Base-by-base conservation (phyloP, 495 filamentous ascomycete species). In the Xeromyces bisporus region DNA sequence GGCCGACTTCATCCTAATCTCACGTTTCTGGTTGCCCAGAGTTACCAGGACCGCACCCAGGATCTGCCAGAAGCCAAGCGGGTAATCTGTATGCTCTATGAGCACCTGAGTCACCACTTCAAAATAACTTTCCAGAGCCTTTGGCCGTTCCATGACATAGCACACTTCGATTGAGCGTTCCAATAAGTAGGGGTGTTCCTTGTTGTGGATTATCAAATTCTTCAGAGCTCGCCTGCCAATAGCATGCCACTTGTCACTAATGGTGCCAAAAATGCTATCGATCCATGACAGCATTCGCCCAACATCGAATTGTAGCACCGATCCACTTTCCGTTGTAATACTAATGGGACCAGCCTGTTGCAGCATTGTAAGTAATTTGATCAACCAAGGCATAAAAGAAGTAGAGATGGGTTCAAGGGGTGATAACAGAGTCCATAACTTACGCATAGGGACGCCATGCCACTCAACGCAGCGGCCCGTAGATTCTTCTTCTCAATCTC, bases 401-500 rank as follows among this genome's bases (percentile, higher is more conserved):
- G n/a, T n/a, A n/a, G n/a, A n/a, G n/a, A n/a, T n/a, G n/a, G n/a
- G n/a, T n/a, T n/a, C n/a, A 34, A 21, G 29, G 10, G 28, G 27
- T 27, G 27, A 30, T 18, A 4, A 18, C 4, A 14, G 18, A 29
- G 18, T 13, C 14, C 5, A 23, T 26, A 38, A 61, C 64, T 48
- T 62, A 74, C 85, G 50, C 91, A 96, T 9, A 97, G 67, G 15
- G 82, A 71, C 25, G 87, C 86, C 89, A 97, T 97, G 15, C 89
- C 80, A 55, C 85, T 92, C 16, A 96, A 59, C 7, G 89, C 85
- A 6, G 91, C 84, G 28, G 77, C 87, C 32, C 81, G 73, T 16
- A 97, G 66, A 44, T 92, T 87, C 34, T 76, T 72, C 56, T 93
- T 94, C 49, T 97, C 85, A 36, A 91, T 96, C 47, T 94, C 89